Evolutionary conservation across 345 rosid species (phyloP).

Genomic region (Citrus medica): DNA sequence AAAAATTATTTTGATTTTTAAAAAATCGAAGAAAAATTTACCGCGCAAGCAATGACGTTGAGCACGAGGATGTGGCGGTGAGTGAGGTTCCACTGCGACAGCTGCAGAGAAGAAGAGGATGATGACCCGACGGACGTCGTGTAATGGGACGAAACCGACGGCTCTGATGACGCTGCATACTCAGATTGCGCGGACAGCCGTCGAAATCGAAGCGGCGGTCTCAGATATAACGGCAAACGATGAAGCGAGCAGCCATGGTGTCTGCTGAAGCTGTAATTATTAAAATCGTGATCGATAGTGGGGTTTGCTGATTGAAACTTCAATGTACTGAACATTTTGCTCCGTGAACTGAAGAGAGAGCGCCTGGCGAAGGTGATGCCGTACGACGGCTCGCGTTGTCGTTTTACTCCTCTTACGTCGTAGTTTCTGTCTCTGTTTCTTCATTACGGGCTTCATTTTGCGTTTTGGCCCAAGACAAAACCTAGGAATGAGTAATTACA

Average conservation of each 20-base stretch:
- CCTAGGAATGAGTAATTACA: not conserved
- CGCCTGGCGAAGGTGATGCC: not conserved
- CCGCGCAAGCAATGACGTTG: slow-evolving; percentile 65
- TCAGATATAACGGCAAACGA: not conserved
- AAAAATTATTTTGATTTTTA: not conserved
- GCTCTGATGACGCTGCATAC: slow-evolving; percentile 27
- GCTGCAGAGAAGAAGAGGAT: slow-evolving; percentile 33
- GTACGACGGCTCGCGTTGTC: not conserved
- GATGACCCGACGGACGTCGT: slow-evolving; percentile 55
- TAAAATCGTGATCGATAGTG: not conserved
- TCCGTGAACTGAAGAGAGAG: not conserved
- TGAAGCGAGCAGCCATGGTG: not conserved
- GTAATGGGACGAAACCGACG: slow-evolving; percentile 33
- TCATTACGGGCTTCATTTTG: not conserved
- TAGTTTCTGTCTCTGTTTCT: too few relatives aligned
- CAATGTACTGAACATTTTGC: slow-evolving; percentile 26
- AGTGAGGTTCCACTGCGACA: slow-evolving; percentile 60
- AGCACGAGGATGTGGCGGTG: slow-evolving; percentile 62
- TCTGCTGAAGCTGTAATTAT: not conserved
- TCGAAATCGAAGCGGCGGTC: slow-evolving; percentile 12
- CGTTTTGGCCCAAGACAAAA: not conserved
- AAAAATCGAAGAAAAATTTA: slow-evolving; percentile 7
- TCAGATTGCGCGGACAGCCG: slow-evolving; percentile 26
- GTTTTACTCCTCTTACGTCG: not conserved
- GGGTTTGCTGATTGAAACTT: slow-evolving; percentile 24